phyloP scores from a whole-genome alignment of 495 filamentous ascomycete species.

The Neurospora sp. region DNA sequence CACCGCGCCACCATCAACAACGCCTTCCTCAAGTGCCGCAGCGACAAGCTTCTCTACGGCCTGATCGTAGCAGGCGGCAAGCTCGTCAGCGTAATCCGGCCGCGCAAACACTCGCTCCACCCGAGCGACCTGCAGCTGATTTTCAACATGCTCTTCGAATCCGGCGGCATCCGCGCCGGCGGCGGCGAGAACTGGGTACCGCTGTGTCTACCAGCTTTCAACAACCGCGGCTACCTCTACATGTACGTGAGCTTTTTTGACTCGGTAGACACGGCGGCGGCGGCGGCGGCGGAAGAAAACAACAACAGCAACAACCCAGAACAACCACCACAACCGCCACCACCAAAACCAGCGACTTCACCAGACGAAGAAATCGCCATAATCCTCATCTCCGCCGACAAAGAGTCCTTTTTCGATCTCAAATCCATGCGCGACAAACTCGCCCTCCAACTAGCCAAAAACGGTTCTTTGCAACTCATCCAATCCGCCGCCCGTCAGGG shows the following conservation, averaged over 20 bases:
- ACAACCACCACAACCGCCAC: slow-evolving; percentile 11
- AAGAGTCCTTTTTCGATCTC: slow-evolving; percentile 86
- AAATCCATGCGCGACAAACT: slow-evolving; percentile 75
- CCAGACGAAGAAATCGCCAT: slow-evolving; percentile 73
- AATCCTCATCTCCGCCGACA: slow-evolving; percentile 83
- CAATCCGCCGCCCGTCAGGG: slow-evolving; percentile 60
- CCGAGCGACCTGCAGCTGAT: slow-evolving; percentile 92
- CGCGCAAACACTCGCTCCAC: slow-evolving; percentile 90
- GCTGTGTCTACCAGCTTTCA: slow-evolving; percentile 92
- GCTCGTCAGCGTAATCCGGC: slow-evolving; percentile 87
- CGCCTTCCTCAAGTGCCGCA: slow-evolving; percentile 66
- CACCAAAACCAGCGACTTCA: not conserved
- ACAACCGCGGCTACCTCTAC: slow-evolving; percentile 93
- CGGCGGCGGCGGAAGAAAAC: slow-evolving; percentile 14
- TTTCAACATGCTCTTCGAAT: slow-evolving; percentile 99
- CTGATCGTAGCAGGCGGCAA: slow-evolving; percentile 88
- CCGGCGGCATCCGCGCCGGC: slow-evolving; percentile 70
- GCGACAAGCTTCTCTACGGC: slow-evolving; percentile 75
- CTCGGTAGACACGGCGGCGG: slow-evolving; percentile 9
- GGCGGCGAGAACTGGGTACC: slow-evolving; percentile 98
- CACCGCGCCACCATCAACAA: slow-evolving; percentile 82
- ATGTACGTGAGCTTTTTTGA: slow-evolving; percentile 96
- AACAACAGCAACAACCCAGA: too few relatives aligned
- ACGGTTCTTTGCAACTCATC: slow-evolving; percentile 64
- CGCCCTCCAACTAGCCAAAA: slow-evolving; percentile 64